These are phyloP conservation scores for Fusarium humuli DNA, from an alignment of 2,329 filamentous ascomycete species.

Conservation along the genomic window DNA sequence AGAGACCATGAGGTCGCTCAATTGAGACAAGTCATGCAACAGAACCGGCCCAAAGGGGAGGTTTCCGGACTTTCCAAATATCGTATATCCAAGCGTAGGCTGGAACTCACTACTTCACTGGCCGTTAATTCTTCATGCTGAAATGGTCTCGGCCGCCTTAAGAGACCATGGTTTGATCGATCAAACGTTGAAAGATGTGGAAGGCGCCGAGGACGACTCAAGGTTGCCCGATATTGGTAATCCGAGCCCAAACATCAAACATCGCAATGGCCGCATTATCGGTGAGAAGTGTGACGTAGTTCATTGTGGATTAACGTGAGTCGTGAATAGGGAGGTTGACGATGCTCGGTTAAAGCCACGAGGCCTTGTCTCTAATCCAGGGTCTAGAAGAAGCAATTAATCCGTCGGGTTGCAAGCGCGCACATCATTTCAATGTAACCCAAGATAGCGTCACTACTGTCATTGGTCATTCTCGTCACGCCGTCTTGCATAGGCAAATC, in stretches of 20 bases:
- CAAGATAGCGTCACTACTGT: conserved; percentile 4
- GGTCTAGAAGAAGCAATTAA: neutral
- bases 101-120: conserved; percentile 16
- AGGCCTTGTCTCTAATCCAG: neutral
- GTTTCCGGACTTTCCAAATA: conserved; percentile 26
- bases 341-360: neutral
- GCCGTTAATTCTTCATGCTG: conserved; percentile 11
- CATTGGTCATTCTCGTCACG: neutral
- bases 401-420: conserved; percentile 25
- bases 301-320: neutral
- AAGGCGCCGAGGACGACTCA: conserved; percentile 16
- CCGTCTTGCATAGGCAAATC: conserved; percentile 12
- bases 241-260: conserved; percentile 3
- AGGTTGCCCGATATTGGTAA: neutral
- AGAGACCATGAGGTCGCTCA: conserved; percentile 35
- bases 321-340: neutral
- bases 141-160: conserved; percentile 20
- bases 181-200: conserved; percentile 27
- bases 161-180: conserved; percentile 31
- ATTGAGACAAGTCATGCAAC: conserved; percentile 46
- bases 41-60: conserved; percentile 27
- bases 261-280: neutral
- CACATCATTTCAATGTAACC: conserved; percentile 13
- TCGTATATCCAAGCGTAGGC: conserved; percentile 9
- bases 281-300: neutral